Base-by-base conservation (phyloP, 257 asterid species). In the Misopates orontium region DNA sequence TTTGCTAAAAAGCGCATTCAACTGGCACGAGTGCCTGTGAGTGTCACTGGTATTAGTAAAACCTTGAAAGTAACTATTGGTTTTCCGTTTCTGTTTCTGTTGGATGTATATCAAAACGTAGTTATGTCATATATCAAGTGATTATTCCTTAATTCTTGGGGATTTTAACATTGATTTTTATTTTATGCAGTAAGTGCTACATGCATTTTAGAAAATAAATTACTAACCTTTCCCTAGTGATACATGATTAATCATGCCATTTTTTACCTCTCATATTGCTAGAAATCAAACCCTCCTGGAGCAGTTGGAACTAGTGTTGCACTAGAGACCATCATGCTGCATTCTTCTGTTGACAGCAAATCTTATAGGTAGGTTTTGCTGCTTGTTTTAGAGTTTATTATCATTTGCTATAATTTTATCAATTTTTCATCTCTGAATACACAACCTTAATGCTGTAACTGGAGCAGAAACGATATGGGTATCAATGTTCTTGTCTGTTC, bases 241-340 rank as follows among this genome's bases (percentile, higher is more conserved):
- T 36, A 36, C 42, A 36, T 36, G 11, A 36, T 1, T 36, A 36
- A 36, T 36, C 42, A 4, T 9, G 42, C 42, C 36, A 3, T 1
- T 5, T 68, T 70, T 56, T 69, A 20, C 60, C 54, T 56, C 28
- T 80, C 39, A 39, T 71, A 21, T 53, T 74, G 63, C 75, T 84
- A 92, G 98, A 93, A 87, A 87, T 70, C 87, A 78, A 83, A 80
- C 72, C 89, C 86, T 69, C 87, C 92, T 18, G 95, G 96, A 72
- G 99, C 95, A 18, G 99, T 84, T 75, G 99, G 99, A 79, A 80
- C 83, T 56, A 93, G 99, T 75, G 83, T 90, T 76, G 99, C 99
- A 6, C 79, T 93, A 14, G 99, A 90, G 85, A 93, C 99, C 5
- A 78, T 93, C 59, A 71, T 87, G 80, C 80, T 75, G 65, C 91